Conservation (phyloP, 2,329 filamentous ascomycete species). For the Phoma sp. region DNA sequence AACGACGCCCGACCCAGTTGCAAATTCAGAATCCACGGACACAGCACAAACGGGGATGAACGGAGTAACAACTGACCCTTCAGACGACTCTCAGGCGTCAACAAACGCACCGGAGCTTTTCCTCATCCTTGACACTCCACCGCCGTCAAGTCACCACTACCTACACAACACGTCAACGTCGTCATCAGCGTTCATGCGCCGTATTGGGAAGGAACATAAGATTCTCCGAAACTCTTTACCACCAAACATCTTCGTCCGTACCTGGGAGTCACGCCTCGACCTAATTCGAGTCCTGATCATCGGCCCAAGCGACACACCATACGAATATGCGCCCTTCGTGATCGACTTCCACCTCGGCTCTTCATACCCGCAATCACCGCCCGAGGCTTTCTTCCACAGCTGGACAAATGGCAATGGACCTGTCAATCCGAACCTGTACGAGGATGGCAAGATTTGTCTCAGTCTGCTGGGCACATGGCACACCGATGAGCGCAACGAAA, state of each 20-base stretch:
- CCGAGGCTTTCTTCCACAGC: constrained; percentile 65
- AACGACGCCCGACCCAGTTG: constrained; percentile 40
- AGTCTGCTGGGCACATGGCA: constrained; percentile 68
- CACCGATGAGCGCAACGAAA: constrained; percentile 59
- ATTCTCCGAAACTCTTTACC: constrained; percentile 64
- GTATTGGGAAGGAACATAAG: constrained; percentile 64
- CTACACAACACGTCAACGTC: constrained; percentile 49
- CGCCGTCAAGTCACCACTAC: constrained; percentile 50
- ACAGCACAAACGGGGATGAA: constrained; percentile 3
- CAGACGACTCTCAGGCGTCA: constrained; percentile 15
- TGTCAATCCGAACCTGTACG: constrained; percentile 70
- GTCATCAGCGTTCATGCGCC: constrained; percentile 55
- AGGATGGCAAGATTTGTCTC: constrained; percentile 68
- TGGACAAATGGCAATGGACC: constrained; percentile 62
- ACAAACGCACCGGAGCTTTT: constrained; percentile 34
- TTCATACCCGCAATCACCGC: constrained; percentile 61
- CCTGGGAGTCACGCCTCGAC: constrained; percentile 66
- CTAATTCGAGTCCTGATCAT: constrained; percentile 66
- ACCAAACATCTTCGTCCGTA: constrained; percentile 63
- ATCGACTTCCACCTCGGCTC: constrained; percentile 63
- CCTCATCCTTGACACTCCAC: constrained; percentile 45
- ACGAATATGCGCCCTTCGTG: constrained; percentile 67
- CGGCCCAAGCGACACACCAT: constrained; percentile 66
- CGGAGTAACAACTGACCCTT: constrained; percentile 6
- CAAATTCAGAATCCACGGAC: constrained; percentile 31